Base-by-base conservation (phyloP, 495 filamentous ascomycete genomes). In the Neurospora sp. region DNA sequence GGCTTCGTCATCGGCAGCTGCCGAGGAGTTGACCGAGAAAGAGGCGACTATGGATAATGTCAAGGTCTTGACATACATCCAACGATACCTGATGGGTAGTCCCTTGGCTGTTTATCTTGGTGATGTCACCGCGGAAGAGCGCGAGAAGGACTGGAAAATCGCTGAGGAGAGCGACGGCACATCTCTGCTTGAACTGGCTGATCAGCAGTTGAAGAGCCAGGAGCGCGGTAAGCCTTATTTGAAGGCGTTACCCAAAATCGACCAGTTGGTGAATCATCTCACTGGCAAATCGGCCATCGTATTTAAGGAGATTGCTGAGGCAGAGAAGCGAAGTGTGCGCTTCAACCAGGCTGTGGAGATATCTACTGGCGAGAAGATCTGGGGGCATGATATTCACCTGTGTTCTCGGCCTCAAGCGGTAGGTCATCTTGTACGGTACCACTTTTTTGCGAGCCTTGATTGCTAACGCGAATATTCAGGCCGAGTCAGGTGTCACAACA, bases 1-100 rank as follows among this genome's bases (percentile, higher is more conserved):
- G 53, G 83, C 86, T 1, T 81, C 83, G 6, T 78, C 80, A 0
- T 78, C 79, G 20, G 82, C 85, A 3, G 71, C 78, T 18, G 79
- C 80, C 1, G 87, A 89, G 3, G 89, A 91, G 59, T 72, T 85
- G 8, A 76, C 80, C 6, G 88, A 88, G 68, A 88, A 85, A 76
- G 87, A 89, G 73, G 84, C 82, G 3, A 82, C 80, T 0, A 86
- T 89, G 80, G 86, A 89, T 70, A 80, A 88, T 44, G 80, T 77
- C 48, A 89, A 85, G 66, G 82, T 89, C 4, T 68, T 89, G 42
- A 74, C 78, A 0, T 89, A 89, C 72, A 85, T 89, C 31, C 83
- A 88, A 71, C 80, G 81, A 22, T 85, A 84, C 53, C 79, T 89
- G 76, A 80, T 78, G 1, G 81, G 72, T 35, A 88, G 84, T 73